Conservation (phyloP, 2,329 filamentous ascomycete species). For the Nemania sp. region DNA sequence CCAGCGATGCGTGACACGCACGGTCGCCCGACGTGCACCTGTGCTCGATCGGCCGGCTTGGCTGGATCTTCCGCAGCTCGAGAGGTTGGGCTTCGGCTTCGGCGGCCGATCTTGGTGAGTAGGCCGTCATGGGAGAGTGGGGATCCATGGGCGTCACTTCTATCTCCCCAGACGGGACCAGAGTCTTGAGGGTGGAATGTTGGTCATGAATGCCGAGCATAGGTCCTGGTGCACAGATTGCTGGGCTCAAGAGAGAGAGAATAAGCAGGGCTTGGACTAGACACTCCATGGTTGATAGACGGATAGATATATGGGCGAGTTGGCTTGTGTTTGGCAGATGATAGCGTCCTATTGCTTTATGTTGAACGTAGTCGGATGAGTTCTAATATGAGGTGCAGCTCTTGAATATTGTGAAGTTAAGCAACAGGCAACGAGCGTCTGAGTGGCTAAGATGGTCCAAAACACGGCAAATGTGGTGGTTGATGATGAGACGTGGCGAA, state of each 20-base stretch:
- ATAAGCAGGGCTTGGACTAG: constrained; percentile 1
- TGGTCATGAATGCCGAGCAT: not conserved
- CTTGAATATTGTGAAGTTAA: not conserved
- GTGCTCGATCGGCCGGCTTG: not conserved
- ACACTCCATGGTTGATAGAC: constrained; percentile 16
- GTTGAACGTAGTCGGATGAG: not conserved
- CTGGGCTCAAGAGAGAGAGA: constrained; percentile 8
- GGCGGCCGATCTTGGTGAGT: not conserved
- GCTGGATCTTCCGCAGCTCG: not conserved
- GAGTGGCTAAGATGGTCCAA: not conserved
- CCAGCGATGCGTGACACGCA: constrained; percentile 5
- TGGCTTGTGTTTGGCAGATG: too few species aligned
- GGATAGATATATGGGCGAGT: not conserved
- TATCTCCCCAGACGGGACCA: too few species aligned
- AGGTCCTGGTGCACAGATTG: constrained; percentile 9
- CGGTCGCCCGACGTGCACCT: constrained; percentile 19
- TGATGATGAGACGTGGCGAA: too few species aligned
- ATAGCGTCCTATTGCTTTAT: too few species aligned
- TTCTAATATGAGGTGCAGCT: too few species aligned
- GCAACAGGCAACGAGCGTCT: not conserved
- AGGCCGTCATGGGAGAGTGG: not conserved
- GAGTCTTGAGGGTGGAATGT: not conserved
- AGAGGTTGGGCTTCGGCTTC: not conserved
- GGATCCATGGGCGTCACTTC: not conserved
- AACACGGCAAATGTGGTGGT: too few species aligned